Base-by-base conservation (phyloP, 2,329 filamentous ascomycete genomes). In the Sporothrix pseudoabietina region DNA sequence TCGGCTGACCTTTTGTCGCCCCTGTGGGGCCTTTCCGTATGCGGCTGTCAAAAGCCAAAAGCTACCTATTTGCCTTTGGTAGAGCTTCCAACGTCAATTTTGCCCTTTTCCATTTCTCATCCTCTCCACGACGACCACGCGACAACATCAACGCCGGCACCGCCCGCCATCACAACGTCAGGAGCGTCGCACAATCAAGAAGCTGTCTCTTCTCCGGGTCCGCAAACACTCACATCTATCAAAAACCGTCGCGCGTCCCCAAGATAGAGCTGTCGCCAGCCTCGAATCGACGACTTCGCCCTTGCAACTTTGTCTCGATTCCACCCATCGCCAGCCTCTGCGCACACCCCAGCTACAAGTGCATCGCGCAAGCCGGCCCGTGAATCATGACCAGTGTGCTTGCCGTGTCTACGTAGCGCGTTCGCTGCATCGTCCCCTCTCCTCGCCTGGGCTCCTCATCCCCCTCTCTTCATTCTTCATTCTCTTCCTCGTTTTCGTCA, bases 341-440 rank as follows among this genome's bases (percentile, higher is more conserved):
- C 65, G 44, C 65, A 52, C 44, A 52, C 44, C 65, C 41, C 44
- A 10, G 9, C 6, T 3, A 14, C 8, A 16, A 26, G n/a, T 35
- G 39, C 41, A 54, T 70, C 44, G 49, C 63, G 61, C 41, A 30
- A 32, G 54, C 59, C 44, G 63, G 52, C 49, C 54, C 30, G n/a
- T 68, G 65, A 73, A 74, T 61, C 73, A 76, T 76, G 75, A 74
- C 7, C 72, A 73, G 44, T 57, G 19, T 35, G 22, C 4, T 30
- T 35, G 12, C 30, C 26, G 16, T 47, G 39, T 52, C 39, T 71
- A 74, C 74, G 75, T 76, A 76, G 75, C 75, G 72, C 71, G 57
- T 47, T 69, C 70, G 66, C 65, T 75, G 74, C 74, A 59, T 72
- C 69, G 57, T 61, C 30, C 39, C 19, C 32, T 55, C 44, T 61